Base-by-base conservation (phyloP, 78 protist species). In the Ministeria vibrans region DNA sequence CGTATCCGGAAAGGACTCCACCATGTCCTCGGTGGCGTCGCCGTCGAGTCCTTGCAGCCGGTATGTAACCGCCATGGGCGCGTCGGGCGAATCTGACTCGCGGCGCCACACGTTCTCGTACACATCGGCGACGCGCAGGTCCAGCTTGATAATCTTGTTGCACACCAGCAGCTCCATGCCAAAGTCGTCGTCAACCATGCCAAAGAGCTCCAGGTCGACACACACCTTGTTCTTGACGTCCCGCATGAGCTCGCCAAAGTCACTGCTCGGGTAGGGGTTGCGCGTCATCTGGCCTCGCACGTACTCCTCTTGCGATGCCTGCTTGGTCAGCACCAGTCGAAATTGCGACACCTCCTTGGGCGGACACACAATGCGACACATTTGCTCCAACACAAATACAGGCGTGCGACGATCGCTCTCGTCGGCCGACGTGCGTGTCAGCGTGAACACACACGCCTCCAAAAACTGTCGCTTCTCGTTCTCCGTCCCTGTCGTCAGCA, bases 161-260 rank as follows among this genome's bases (percentile, higher is more conserved):
- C 39, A 82, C 1, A 95, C 98, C 23, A 94, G 86, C 64, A 95
- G 84, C 82, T 95, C 96, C 92, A 94, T 92, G 38, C 92, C 95
- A 70, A 84, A 86, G 80, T 94, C 97, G 80, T 88, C 93, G 28
- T 91, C 95, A 27, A 89, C 30, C 51, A 88, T 64, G 30, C 87
- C 75, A 28, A 77, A 75, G 45, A 91, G 45, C 49, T 90, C 95
- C 45, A 91, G 88, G 2, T 89, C 83, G 62, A 42, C 66, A 51
- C 96, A 93, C 28, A 95, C 90, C 66, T 80, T 78, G 75, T 92
- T 88, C 88, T 91, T 92, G 36, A 93, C 92, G 66, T 93, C 89
- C 39, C 94, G 73, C 98, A 95, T 95, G n/a, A 84, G 63, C 62
- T 91, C 94, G 23, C 86, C 84, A 20, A 92, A 27, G 6, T 61